A percentile compares a stretch with the other conserved stretches of the same genome.
Evolutionary conservation across 495 filamentous ascomycete genomes (phyloP).

Genomic region (Mytilinidion resinicola): DNA sequence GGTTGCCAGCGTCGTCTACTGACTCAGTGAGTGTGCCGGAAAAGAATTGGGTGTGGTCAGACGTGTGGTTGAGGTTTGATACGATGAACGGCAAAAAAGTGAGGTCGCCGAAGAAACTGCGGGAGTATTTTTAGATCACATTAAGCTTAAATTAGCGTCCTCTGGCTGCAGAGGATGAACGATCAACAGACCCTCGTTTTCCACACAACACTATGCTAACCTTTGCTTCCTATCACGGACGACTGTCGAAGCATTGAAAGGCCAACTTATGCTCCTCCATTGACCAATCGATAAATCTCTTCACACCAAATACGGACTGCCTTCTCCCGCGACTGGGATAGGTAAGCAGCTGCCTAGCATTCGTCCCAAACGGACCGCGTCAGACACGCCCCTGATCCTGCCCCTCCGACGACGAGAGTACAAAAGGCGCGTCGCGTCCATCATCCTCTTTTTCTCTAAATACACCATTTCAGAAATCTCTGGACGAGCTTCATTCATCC

Average conservation of each 20-base stretch:
- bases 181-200: too few species aligned
- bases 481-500: background rate
- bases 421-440: slow-evolving; percentile 1
- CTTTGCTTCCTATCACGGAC: too few species aligned
- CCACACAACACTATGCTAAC: too few species aligned
- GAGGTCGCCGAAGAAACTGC: background rate
- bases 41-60: background rate
- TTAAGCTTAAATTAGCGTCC: slow-evolving; percentile 27
- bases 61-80: background rate
- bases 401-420: background rate
- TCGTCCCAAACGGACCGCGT: slow-evolving; percentile 10
- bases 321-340: background rate
- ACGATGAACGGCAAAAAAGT: background rate
- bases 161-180: too few species aligned
- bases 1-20: slow-evolving; percentile 11
- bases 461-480: too few species aligned
- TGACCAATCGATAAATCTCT: background rate
- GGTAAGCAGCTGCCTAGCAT: slow-evolving; percentile 20
- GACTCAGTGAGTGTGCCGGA: background rate
- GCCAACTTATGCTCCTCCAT: background rate
- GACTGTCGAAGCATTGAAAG: too few species aligned
- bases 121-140: slow-evolving; percentile 10
- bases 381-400: slow-evolving; percentile 9
- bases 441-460: background rate
- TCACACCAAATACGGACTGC: too few species aligned